phyloP scores from a whole-genome alignment of 352 stramenopile species.

The Globisporangium paroecandrum region DNA sequence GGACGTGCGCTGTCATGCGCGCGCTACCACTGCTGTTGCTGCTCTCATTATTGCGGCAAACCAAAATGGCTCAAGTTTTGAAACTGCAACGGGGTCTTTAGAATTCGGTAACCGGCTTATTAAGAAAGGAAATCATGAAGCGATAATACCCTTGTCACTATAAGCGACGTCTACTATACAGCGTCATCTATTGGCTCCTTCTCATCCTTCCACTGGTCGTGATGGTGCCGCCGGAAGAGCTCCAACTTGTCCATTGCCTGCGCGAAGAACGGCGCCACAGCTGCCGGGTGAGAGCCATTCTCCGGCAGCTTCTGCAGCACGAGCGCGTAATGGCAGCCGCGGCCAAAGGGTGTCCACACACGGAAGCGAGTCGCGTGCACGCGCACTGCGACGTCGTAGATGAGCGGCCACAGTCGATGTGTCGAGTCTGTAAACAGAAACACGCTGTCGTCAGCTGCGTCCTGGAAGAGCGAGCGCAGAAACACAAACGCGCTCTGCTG shows the following conservation, averaged over 20 bases:
- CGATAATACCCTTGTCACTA: too few relatives aligned
- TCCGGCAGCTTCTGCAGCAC: constrained; percentile 52
- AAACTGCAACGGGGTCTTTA: too few relatives aligned
- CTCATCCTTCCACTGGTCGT: constrained; percentile 24
- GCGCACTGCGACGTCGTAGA: constrained; percentile 39
- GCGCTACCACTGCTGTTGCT: too few relatives aligned
- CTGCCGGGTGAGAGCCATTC: background rate
- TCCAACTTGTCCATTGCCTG: constrained; percentile 39
- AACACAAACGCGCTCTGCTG: constrained; percentile 44
- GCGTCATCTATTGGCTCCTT: background rate
- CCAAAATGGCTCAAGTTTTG: too few relatives aligned
- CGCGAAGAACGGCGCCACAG: constrained; percentile 36
- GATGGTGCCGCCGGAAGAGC: constrained; percentile 48
- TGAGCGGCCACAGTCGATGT: constrained; percentile 63
- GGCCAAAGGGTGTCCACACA: constrained; percentile 50
- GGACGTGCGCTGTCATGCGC: too few relatives aligned
- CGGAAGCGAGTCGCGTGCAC: constrained; percentile 33
- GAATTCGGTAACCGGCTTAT: too few relatives aligned
- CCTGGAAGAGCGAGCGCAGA: constrained; percentile 44
- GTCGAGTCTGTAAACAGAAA: constrained; percentile 75
- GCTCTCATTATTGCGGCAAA: too few relatives aligned
- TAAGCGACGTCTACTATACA: too few relatives aligned
- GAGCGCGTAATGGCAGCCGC: constrained; percentile 62
- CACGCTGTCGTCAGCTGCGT: constrained; percentile 31
- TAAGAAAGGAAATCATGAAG: too few relatives aligned